Percentiles rank a stretch among this genome's conserved stretches.
Evolutionary conservation across 2,329 filamentous ascomycete genomes (phyloP).

Genomic region (Xylaria sp.): DNA sequence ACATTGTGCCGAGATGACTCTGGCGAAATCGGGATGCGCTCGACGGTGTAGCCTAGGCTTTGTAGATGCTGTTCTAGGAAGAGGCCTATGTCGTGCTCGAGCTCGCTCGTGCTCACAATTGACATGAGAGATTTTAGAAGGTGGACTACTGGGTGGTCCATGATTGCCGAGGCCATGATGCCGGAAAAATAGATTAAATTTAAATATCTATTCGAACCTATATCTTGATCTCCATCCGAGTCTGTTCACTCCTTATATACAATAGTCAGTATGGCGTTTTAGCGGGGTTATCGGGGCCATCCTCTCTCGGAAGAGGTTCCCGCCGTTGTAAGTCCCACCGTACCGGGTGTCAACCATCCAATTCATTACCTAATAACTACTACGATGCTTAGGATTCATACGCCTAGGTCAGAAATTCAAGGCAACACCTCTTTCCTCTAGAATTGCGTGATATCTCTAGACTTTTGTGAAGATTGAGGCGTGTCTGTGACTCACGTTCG

Average conservation of each 20-base stretch:
- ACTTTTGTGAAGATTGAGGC: background rate
- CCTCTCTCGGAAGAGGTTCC: conserved; percentile 1
- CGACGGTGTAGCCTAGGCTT: conserved; percentile 51
- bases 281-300: conserved; percentile 1
- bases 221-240: too few species aligned
- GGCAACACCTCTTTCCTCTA: too few species aligned
- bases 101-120: conserved; percentile 52
- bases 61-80: conserved; percentile 50
- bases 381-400: background rate
- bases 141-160: conserved; percentile 38
- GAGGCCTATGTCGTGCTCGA: conserved; percentile 50
- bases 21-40: conserved; percentile 50
- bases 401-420: background rate
- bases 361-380: background rate
- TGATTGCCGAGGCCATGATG: conserved; percentile 6
- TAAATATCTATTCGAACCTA: too few species aligned
- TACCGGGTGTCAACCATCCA: background rate
- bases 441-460: background rate
- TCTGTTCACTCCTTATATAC: background rate
- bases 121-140: conserved; percentile 52
- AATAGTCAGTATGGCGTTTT: background rate
- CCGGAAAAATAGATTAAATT: background rate
- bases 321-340: background rate
- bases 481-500: background rate
- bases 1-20: conserved; percentile 52